phyloP scores from a whole-genome alignment of 176 grass and related monocot genomes.

The Cenchrus purpureus region DNA sequence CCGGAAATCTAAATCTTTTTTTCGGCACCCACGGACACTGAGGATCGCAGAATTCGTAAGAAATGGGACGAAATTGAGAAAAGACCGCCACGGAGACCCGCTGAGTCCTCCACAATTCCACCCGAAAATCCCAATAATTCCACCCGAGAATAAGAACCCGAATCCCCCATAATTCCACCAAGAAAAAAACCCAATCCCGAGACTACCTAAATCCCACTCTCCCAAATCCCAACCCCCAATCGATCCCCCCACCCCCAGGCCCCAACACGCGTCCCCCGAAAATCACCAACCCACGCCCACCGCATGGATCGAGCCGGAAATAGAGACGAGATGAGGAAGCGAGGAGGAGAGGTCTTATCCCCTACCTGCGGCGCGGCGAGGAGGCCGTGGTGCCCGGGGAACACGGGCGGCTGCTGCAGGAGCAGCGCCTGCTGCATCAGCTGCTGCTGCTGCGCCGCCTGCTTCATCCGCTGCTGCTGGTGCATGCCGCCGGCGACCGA shows the following conservation, averaged over 20 bases:
- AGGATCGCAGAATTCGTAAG: not conserved
- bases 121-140: slow-evolving; percentile 1
- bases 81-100: not conserved
- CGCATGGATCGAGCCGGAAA: slow-evolving; percentile 24
- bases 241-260: not conserved
- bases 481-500: slow-evolving; percentile 55
- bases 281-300: not conserved
- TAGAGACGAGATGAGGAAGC: not conserved
- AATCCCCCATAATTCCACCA: not conserved
- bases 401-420: slow-evolving; percentile 73
- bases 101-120: not conserved
- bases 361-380: slow-evolving; percentile 75
- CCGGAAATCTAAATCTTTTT: not conserved
- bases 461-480: slow-evolving; percentile 69
- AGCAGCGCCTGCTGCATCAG: slow-evolving; percentile 86
- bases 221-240: not conserved
- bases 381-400: slow-evolving; percentile 80
- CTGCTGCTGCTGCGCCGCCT: slow-evolving; percentile 72
- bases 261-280: not conserved
- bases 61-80: not conserved
- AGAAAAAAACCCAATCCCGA: not conserved
- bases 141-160: not conserved
- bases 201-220: not conserved
- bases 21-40: not conserved
- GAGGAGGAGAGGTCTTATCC: not conserved